phyloP scores from a whole-genome alignment of 2,329 filamentous ascomycete species.

The Annulohypoxylon truncatum region DNA sequence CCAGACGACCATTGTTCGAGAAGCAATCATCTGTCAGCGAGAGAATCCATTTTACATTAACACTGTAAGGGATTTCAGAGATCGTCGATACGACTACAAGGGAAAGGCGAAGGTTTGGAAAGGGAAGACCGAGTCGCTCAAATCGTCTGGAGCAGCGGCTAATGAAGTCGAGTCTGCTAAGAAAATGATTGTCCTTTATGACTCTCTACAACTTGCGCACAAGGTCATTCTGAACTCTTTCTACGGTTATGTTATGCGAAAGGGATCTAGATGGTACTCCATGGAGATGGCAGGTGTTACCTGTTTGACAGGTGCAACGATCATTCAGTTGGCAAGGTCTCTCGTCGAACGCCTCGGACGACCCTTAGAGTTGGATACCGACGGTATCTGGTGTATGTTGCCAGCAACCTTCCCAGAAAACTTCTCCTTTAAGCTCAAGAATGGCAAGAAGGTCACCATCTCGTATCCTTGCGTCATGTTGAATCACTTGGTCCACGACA shows the following conservation, averaged over 20 bases:
- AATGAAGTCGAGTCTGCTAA: slow-evolving; percentile 91
- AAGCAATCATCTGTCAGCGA: slow-evolving; percentile 97
- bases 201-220: slow-evolving; percentile 95
- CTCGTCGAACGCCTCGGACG: slow-evolving; percentile 93
- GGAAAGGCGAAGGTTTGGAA: slow-evolving; percentile 99
- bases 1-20: slow-evolving; percentile 88
- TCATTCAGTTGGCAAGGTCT: slow-evolving; percentile 95
- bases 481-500: slow-evolving; percentile 94
- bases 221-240: slow-evolving; percentile 99
- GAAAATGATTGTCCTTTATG: slow-evolving; percentile 98
- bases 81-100: slow-evolving; percentile 98
- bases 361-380: slow-evolving; percentile 93
- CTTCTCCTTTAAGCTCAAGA: slow-evolving; percentile 92
- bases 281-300: slow-evolving; percentile 99
- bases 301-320: slow-evolving; percentile 93
- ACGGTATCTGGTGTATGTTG: slow-evolving; percentile 99
- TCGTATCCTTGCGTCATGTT: slow-evolving; percentile 99
- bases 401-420: slow-evolving; percentile 97
- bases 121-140: slow-evolving; percentile 89
- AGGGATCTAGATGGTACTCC: slow-evolving; percentile 98
- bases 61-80: slow-evolving; percentile 94
- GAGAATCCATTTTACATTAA: slow-evolving; percentile 99
- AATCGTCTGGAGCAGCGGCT: slow-evolving; percentile 80
- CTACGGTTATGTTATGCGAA: slow-evolving; percentile 99
- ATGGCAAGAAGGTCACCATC: slow-evolving; percentile 95